These are phyloP conservation scores for Didymella pinodella DNA, from an alignment of 2,329 filamentous ascomycete species.

Conservation along the genomic window DNA sequence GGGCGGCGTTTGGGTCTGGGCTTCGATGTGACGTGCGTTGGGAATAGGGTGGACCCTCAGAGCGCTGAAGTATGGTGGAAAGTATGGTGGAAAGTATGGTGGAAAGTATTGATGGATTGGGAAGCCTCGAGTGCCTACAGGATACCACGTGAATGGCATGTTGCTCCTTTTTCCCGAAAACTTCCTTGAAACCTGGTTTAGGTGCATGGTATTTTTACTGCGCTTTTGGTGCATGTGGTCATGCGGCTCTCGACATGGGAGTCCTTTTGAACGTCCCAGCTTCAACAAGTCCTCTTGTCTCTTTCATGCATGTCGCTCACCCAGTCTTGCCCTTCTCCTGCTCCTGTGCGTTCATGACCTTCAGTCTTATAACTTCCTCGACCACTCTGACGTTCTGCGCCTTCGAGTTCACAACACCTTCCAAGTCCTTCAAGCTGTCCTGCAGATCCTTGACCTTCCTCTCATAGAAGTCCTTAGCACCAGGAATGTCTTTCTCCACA, in stretches of 20 bases:
- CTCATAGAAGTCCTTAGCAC: slow-evolving; percentile 72
- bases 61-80: not conserved
- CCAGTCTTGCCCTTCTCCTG: slow-evolving; percentile 35
- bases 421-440: slow-evolving; percentile 70
- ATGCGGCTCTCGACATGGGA: no score
- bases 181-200: not conserved
- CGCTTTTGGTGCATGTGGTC: not conserved
- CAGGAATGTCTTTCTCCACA: slow-evolving; percentile 78
- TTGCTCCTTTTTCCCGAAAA: not conserved
- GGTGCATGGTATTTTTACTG: not conserved
- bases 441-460: slow-evolving; percentile 72
- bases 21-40: not conserved
- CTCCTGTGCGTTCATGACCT: slow-evolving; percentile 48
- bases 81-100: not conserved
- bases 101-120: not conserved
- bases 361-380: slow-evolving; percentile 71
- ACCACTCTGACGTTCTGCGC: slow-evolving; percentile 84
- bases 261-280: no score
- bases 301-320: slow-evolving; percentile 14
- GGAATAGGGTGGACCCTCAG: not conserved
- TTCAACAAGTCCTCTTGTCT: not conserved
- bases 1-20: not conserved
- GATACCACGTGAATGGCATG: not conserved
- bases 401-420: slow-evolving; percentile 76
- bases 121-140: not conserved